Evolutionary conservation across 2,329 filamentous ascomycete genomes (phyloP).

Genomic region (Davidsoniella eucalypti): DNA sequence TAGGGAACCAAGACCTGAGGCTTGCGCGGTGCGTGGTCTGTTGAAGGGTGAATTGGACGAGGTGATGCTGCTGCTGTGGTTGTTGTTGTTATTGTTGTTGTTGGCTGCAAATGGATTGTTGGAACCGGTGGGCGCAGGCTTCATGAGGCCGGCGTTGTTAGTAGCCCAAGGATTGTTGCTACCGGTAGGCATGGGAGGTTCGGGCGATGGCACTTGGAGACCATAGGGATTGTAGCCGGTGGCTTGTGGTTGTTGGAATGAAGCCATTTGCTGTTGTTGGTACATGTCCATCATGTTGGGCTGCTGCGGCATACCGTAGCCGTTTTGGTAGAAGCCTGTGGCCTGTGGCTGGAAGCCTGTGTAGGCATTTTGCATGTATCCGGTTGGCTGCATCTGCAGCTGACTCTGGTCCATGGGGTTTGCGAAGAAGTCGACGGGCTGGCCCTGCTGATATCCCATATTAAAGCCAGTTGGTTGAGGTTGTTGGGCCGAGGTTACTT

Average conservation of each 20-base stretch:
- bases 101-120: slow-evolving; percentile 82
- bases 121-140: slow-evolving; percentile 78
- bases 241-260: slow-evolving; percentile 30
- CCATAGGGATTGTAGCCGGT: slow-evolving; percentile 34
- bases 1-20: slow-evolving; percentile 56
- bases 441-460: slow-evolving; percentile 94
- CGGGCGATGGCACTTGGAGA: slow-evolving; percentile 32
- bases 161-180: slow-evolving; percentile 91
- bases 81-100: neutral
- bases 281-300: slow-evolving; percentile 57
- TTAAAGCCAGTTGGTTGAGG: slow-evolving; percentile 80
- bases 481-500: slow-evolving; percentile 34
- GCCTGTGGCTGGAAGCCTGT: slow-evolving; percentile 34
- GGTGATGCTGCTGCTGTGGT: neutral
- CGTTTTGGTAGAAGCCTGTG: slow-evolving; percentile 44
- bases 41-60: slow-evolving; percentile 45
- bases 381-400: slow-evolving; percentile 63
- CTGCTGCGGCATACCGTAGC: slow-evolving; percentile 45
- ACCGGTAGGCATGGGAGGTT: slow-evolving; percentile 52
- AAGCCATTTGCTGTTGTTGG: slow-evolving; percentile 29
- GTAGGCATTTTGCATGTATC: slow-evolving; percentile 43
- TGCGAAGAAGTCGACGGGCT: slow-evolving; percentile 90
- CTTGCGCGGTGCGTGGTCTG: slow-evolving; percentile 32
- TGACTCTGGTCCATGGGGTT: slow-evolving; percentile 75
- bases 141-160: slow-evolving; percentile 43